Evolutionary conservation across 768 basidiomycete species (phyloP).

Genomic region (Multifurca ochricompacta): DNA sequence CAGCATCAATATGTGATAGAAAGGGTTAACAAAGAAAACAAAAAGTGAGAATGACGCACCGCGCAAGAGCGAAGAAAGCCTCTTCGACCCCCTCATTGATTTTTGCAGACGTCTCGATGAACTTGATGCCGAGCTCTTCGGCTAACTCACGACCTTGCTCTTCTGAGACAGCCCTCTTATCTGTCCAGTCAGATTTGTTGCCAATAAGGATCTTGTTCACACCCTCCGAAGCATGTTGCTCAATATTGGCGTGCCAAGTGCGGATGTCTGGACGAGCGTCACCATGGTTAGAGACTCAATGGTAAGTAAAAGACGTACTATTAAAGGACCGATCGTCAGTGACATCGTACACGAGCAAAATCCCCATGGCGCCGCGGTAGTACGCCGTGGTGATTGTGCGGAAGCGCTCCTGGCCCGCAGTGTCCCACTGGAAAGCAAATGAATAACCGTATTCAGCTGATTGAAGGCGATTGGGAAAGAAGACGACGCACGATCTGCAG

Average conservation of each 20-base stretch:
- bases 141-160: conserved; percentile 91
- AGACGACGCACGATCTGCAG: conserved; percentile 81
- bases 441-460: background rate
- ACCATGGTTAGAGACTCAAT: background rate
- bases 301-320: conserved; percentile 47
- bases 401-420: conserved; percentile 97
- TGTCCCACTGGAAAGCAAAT: conserved; percentile 74
- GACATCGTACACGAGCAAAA: conserved; percentile 96
- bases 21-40: background rate
- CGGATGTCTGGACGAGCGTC: conserved; percentile 66
- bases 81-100: conserved; percentile 97
- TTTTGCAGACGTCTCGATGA: conserved; percentile 98
- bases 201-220: conserved; percentile 99
- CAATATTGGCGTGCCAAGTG: conserved; percentile 96
- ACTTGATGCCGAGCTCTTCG: conserved; percentile 87
- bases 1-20: background rate
- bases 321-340: conserved; percentile 93
- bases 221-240: conserved; percentile 97
- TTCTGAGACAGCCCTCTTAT: conserved; percentile 87
- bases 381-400: conserved; percentile 98
- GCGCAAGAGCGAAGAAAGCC: conserved; percentile 94
- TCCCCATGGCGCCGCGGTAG: conserved; percentile 98
- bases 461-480: background rate
- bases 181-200: conserved; percentile 98
- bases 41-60: conserved; percentile 42